Evolutionary conservation across 2,329 filamentous ascomycete species (phyloP).

Genomic region (Rhexocercosporidium sp.): DNA sequence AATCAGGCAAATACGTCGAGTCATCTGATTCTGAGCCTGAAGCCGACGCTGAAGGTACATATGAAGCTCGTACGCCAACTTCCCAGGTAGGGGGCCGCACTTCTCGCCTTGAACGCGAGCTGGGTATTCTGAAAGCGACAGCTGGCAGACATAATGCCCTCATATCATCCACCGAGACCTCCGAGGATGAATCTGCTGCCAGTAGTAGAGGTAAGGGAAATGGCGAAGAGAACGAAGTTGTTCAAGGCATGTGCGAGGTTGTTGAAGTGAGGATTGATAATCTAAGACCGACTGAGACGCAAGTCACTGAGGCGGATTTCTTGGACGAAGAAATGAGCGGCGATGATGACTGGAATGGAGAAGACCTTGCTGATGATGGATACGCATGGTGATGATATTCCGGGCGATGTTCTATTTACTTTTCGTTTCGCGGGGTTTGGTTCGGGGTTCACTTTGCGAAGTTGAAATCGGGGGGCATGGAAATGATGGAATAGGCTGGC

Average conservation of each 20-base stretch:
- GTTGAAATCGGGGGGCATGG: not conserved
- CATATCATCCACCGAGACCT: constrained; percentile 19
- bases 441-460: not conserved
- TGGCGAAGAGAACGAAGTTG: constrained; percentile 47
- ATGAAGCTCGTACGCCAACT: not conserved
- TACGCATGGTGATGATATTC: constrained; percentile 34
- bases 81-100: constrained; percentile 17
- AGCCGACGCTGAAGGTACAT: constrained; percentile 19
- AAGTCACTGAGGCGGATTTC: constrained; percentile 76
- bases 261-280: constrained; percentile 79
- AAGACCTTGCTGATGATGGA: constrained; percentile 30
- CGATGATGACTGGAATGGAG: constrained; percentile 55
- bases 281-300: constrained; percentile 70
- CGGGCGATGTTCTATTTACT: not conserved
- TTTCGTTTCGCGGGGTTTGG: not conserved
- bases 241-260: constrained; percentile 73
- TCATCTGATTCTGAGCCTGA: constrained; percentile 33
- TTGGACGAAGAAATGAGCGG: constrained; percentile 62
- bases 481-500: not conserved
- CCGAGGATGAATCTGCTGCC: constrained; percentile 26
- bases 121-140: constrained; percentile 35
- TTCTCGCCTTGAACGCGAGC: constrained; percentile 32
- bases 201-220: constrained; percentile 23
- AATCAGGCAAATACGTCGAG: constrained; percentile 36
- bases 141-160: constrained; percentile 35